A percentile compares a stretch with the other conserved stretches of the same genome.
Conservation (phyloP, 2,329 filamentous ascomycete genomes). For the Penicillium brevicompactum region DNA sequence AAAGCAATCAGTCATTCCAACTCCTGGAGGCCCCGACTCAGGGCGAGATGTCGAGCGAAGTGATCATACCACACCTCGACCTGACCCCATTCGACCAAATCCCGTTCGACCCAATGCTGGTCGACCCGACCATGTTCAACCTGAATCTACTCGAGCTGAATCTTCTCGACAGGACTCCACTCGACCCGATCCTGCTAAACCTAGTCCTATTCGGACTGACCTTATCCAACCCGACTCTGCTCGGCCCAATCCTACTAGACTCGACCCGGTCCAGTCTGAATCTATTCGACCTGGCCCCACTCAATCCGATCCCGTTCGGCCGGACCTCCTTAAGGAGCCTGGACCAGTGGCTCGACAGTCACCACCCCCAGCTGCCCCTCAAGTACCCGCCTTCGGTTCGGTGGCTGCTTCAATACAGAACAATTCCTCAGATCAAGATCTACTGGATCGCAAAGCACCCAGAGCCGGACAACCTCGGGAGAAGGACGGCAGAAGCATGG, state of each 20-base stretch:
- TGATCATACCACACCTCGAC: slow-evolving; percentile 15
- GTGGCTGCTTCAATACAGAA: slow-evolving; percentile 32
- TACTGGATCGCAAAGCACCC: slow-evolving; percentile 14
- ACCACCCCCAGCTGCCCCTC: slow-evolving; percentile 43
- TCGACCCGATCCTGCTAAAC: not conserved
- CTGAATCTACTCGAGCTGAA: not conserved
- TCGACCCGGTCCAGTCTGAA: not conserved
- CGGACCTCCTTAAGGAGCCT: slow-evolving; percentile 32
- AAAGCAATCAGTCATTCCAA: slow-evolving; percentile 24
- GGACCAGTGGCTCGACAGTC: slow-evolving; percentile 33
- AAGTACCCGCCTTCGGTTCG: slow-evolving; percentile 47
- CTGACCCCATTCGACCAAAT: slow-evolving; percentile 14
- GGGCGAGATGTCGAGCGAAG: slow-evolving; percentile 32
- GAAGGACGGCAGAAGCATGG: slow-evolving; percentile 27
- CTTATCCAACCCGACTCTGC: not conserved
- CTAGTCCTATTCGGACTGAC: not conserved
- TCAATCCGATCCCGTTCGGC: slow-evolving; percentile 27
- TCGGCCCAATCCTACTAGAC: not conserved
- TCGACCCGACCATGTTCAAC: slow-evolving; percentile 19
- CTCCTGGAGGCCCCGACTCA: slow-evolving; percentile 24
- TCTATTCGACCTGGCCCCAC: slow-evolving; percentile 31
- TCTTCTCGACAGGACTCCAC: not conserved
- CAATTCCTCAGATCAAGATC: slow-evolving; percentile 23
- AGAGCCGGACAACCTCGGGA: slow-evolving; percentile 17
- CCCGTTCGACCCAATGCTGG: not conserved